Conservation (phyloP, 495 filamentous ascomycete genomes). For the Aspergillus taichungensis region DNA sequence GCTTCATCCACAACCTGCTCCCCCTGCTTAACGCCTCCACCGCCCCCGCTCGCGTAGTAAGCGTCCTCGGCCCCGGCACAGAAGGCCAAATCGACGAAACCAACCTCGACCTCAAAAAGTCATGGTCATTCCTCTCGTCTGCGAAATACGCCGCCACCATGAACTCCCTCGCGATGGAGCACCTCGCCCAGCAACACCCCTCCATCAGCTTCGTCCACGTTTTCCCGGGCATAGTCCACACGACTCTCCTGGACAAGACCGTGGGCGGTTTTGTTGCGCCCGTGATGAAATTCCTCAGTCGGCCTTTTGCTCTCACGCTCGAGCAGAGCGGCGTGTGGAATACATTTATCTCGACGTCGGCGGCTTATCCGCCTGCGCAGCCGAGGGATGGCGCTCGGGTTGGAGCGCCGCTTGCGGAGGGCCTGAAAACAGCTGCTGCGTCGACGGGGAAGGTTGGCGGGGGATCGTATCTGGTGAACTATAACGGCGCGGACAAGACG, state of each 20-base stretch:
- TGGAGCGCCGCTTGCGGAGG: conserved; percentile 21
- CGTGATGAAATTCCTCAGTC: conserved; percentile 13
- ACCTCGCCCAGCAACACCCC: conserved; percentile 37
- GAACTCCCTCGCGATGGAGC: conserved; percentile 43
- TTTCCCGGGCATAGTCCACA: conserved; percentile 47
- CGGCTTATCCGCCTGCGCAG: conserved; percentile 31
- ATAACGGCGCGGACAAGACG: conserved; percentile 32
- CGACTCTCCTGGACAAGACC: conserved; percentile 17
- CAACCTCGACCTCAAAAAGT: conserved; percentile 34
- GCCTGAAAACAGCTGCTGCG: conserved; percentile 25
- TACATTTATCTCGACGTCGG: conserved; percentile 44
- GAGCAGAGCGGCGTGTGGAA: conserved; percentile 47
- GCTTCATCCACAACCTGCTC: conserved; percentile 56
- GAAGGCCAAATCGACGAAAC: conserved; percentile 43
- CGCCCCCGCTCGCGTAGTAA: conserved; percentile 48
- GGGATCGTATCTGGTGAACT: conserved; percentile 44
- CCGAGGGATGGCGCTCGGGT: conserved; percentile 16
- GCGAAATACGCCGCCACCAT: conserved; percentile 39
- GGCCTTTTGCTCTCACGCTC: conserved; percentile 20
- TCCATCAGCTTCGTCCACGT: conserved; percentile 50
- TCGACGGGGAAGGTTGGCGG: conserved; percentile 38
- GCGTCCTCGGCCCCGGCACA: conserved; percentile 40
- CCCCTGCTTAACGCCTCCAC: conserved; percentile 43
- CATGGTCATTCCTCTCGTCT: conserved; percentile 11
- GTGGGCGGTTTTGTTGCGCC: conserved; percentile 4